Conservation (phyloP, 2,329 filamentous ascomycete species). For the Sporothrix brasiliensis region DNA sequence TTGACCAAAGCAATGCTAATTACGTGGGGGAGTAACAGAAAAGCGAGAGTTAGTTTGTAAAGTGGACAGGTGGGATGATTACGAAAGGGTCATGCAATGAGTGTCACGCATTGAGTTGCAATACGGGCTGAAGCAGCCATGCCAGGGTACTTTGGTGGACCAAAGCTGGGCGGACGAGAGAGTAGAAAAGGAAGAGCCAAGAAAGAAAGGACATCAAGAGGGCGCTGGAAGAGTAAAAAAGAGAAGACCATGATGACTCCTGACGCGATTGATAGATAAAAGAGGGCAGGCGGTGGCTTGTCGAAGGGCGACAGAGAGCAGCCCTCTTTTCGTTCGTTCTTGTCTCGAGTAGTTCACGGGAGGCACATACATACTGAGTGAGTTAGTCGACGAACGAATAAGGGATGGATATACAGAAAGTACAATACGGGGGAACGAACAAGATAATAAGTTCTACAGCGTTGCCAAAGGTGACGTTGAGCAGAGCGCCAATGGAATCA, state of each 20-base stretch:
- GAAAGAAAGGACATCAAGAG: constrained; percentile 25
- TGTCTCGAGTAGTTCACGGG: constrained; percentile 47
- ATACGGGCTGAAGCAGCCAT: constrained; percentile 21
- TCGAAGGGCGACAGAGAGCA: constrained; percentile 43
- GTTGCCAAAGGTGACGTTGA: constrained; percentile 87
- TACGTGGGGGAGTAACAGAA: constrained; percentile 35
- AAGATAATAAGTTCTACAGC: constrained; percentile 80
- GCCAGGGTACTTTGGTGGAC: constrained; percentile 26
- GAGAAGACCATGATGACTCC: constrained; percentile 42
- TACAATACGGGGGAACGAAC: constrained; percentile 43
- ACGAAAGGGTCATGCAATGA: constrained; percentile 22
- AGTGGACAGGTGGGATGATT: constrained; percentile 17
- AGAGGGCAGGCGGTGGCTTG: constrained; percentile 54
- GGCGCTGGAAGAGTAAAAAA: constrained; percentile 17
- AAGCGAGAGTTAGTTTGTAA: constrained; percentile 43
- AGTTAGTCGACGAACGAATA: constrained; percentile 6
- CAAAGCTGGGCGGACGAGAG: constrained; percentile 27
- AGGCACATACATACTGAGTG: constrained; percentile 57
- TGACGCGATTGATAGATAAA: constrained; percentile 52
- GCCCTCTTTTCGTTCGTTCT: constrained; percentile 55
- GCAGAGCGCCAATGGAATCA: constrained; percentile 80
- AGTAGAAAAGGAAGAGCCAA: constrained; percentile 14
- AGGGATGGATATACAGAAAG: not conserved
- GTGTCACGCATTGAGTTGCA: constrained; percentile 35
- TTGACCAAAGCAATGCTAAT: constrained; percentile 74